These are phyloP conservation scores for Erucastrum elatum DNA, from an alignment of 345 rosid genomes.

Conservation along the genomic window DNA sequence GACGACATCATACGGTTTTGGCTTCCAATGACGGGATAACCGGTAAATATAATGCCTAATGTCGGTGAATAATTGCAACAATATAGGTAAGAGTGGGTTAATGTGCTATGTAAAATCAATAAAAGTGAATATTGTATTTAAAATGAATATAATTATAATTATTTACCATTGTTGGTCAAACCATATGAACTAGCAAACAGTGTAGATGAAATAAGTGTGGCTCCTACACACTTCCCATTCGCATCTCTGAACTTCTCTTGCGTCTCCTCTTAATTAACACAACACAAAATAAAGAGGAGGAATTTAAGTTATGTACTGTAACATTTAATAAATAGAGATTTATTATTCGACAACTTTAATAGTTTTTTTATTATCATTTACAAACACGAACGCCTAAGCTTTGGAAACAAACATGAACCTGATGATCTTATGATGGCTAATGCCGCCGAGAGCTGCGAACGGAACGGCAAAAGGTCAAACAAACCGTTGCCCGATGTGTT, in stretches of 20 bases:
- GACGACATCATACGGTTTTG: slow-evolving; percentile 71
- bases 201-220: slow-evolving; percentile 35
- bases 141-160: not conserved
- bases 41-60: slow-evolving; percentile 52
- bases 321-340: not conserved
- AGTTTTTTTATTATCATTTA: not conserved
- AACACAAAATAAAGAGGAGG: not conserved
- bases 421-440: slow-evolving; percentile 45
- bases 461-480: slow-evolving; percentile 55
- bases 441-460: slow-evolving; percentile 42
- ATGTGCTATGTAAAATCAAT: not conserved
- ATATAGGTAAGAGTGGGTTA: not conserved
- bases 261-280: slow-evolving; percentile 47
- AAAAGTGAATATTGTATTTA: not conserved
- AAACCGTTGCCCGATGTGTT: slow-evolving; percentile 54
- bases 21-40: slow-evolving; percentile 68
- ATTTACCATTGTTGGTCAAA: slow-evolving; percentile 57
- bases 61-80: not conserved
- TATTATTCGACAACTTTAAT: not conserved
- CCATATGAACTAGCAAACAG: slow-evolving; percentile 47
- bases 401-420: slow-evolving; percentile 35
- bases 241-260: slow-evolving; percentile 48
- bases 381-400: not conserved
- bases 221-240: slow-evolving; percentile 42
- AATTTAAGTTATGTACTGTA: not conserved